Percentiles rank a stretch among this genome's conserved stretches.
Evolutionary conservation across 129 eudicot genomes (phyloP).

Genomic region (Ambrosia trifida): DNA sequence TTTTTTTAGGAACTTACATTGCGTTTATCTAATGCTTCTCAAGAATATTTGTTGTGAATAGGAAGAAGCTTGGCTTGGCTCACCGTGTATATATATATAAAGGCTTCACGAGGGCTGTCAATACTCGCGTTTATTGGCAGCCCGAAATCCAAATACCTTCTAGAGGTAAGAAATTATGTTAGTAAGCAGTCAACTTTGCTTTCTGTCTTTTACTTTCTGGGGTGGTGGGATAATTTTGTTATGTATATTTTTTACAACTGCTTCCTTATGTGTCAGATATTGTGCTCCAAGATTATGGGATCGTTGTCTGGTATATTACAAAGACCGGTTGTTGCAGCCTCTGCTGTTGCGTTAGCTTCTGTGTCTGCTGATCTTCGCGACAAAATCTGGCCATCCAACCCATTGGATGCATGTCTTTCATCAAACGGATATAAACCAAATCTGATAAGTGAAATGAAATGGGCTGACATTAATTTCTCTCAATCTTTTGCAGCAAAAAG

Average conservation of each 20-base stretch:
- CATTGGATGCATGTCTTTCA: slow-evolving; percentile 39
- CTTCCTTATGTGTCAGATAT: slow-evolving; percentile 34
- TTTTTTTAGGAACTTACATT: slow-evolving; percentile 1
- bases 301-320: slow-evolving; percentile 76
- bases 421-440: slow-evolving; percentile 40
- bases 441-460: slow-evolving; percentile 28
- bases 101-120: slow-evolving; percentile 41
- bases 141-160: slow-evolving; percentile 38
- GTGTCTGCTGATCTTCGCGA: slow-evolving; percentile 80
- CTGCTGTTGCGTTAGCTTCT: slow-evolving; percentile 95
- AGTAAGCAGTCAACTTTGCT: slow-evolving; percentile 25
- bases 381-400: slow-evolving; percentile 47
- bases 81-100: slow-evolving; percentile 21
- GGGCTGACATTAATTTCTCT: slow-evolving; percentile 47
- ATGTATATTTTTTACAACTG: slow-evolving; percentile 11
- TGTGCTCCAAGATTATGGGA: slow-evolving; percentile 53
- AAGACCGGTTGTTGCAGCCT: slow-evolving; percentile 89
- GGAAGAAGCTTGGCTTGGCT: slow-evolving; percentile 36
- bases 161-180: slow-evolving; percentile 28
- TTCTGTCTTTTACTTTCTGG: background rate
- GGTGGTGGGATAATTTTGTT: slow-evolving; percentile 28
- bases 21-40: no score
- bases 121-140: slow-evolving; percentile 50
- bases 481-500: slow-evolving; percentile 51
- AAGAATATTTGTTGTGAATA: slow-evolving; percentile 22